A percentile compares a stretch with the other conserved stretches of the same genome.
Conservation (phyloP, 108 stramenopile species). For the Skeletonema tropicum region DNA sequence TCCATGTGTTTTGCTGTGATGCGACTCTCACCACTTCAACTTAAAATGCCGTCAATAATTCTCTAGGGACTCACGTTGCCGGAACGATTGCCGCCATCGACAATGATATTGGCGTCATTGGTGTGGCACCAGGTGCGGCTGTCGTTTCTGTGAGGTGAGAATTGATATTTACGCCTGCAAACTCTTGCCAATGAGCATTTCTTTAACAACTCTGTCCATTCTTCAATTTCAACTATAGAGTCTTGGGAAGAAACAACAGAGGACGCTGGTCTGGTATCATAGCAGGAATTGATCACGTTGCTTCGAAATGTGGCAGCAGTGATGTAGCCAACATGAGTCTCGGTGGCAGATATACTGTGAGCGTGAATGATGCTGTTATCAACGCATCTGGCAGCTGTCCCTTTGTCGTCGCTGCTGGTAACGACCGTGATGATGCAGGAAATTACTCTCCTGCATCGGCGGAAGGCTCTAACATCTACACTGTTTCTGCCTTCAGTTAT, state of each 20-base stretch:
- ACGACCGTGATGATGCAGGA: not conserved
- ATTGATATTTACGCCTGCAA: no score
- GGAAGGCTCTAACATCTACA: not conserved
- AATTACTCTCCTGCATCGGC: not conserved
- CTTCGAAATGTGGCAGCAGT: not conserved
- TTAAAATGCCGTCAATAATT: no score
- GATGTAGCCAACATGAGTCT: slow-evolving; percentile 5
- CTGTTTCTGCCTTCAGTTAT: not conserved
- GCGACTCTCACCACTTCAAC: no score
- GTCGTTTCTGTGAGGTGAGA: not conserved
- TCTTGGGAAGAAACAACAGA: not conserved
- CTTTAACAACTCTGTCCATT: no score
- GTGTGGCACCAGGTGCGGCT: not conserved
- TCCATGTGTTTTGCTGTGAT: not conserved
- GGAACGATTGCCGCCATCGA: not conserved
- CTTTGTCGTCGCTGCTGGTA: not conserved
- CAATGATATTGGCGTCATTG: not conserved
- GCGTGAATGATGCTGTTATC: not conserved
- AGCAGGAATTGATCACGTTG: not conserved
- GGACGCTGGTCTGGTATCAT: not conserved
- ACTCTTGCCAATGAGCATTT: no score
- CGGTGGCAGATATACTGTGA: not conserved
- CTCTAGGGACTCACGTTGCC: slow-evolving; percentile 2
- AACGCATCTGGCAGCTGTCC: not conserved
- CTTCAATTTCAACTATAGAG: not conserved